A percentile compares a stretch with the other conserved stretches of the same genome.
phyloP scores from a whole-genome alignment of 495 filamentous ascomycete species.

The Terfezia boudieri region DNA sequence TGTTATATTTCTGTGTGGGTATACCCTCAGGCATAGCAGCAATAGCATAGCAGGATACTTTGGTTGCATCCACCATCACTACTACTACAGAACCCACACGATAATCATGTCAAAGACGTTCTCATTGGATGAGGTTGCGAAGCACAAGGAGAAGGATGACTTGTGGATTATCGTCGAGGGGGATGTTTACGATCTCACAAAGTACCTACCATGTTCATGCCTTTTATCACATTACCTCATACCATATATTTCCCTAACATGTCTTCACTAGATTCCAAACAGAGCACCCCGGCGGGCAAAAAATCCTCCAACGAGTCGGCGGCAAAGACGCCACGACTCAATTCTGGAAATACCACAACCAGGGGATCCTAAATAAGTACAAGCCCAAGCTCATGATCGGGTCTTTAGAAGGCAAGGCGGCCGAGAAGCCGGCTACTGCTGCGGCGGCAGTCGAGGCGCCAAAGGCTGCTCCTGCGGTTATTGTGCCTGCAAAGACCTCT shows the following conservation, averaged over 20 bases:
- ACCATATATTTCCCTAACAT: neutral
- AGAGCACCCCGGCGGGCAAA: constrained; percentile 57
- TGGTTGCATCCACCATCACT: neutral
- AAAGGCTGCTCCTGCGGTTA: constrained; percentile 16
- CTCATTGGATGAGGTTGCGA: constrained; percentile 59
- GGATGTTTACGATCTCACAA: constrained; percentile 90
- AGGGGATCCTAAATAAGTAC: constrained; percentile 87
- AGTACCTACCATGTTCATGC: constrained; percentile 54
- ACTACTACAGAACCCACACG: constrained; percentile 1
- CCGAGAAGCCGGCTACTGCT: constrained; percentile 28
- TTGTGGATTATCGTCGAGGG: constrained; percentile 85
- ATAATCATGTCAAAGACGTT: constrained; percentile 70
- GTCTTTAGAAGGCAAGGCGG: constrained; percentile 64
- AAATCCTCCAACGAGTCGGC: constrained; percentile 81
- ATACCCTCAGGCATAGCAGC: too few species aligned
- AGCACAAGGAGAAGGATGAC: constrained; percentile 67
- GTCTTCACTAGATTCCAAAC: constrained; percentile 4
- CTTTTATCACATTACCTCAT: constrained; percentile 4
- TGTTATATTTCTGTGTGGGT: too few species aligned
- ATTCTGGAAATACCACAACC: constrained; percentile 99
- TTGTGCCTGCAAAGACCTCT: constrained; percentile 20
- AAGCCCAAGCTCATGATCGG: constrained; percentile 69
- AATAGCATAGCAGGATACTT: too few species aligned
- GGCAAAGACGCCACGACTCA: constrained; percentile 95
- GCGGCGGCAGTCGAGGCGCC: constrained; percentile 22